Evolutionary conservation across 176 grass and related monocot species (phyloP).

Genomic region (Thinopyrum elongatum): DNA sequence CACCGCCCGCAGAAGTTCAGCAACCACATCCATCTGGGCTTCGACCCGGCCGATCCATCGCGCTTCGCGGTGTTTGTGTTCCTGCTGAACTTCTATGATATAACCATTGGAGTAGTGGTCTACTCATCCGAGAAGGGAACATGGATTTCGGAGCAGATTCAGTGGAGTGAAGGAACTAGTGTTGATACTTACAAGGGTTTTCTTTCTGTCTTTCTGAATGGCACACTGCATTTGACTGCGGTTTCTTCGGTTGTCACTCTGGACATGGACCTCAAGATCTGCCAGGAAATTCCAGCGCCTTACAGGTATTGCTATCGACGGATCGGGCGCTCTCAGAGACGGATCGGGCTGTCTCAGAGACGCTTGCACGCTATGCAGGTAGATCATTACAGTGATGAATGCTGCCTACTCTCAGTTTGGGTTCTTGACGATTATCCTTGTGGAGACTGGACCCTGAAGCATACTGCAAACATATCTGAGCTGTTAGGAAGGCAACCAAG

Average conservation of each 20-base stretch:
- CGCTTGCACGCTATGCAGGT: neutral
- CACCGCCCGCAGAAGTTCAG: neutral
- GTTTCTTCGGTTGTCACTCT: too few species aligned
- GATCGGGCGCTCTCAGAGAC: too few species aligned
- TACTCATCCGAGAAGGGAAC: neutral
- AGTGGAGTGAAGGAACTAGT: too few species aligned
- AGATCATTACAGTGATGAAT: neutral
- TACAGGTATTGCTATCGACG: neutral
- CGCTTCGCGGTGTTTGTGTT: neutral
- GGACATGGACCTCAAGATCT: neutral
- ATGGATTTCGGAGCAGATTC: neutral
- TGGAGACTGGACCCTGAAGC: neutral
- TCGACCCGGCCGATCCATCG: neutral
- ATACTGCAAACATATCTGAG: neutral
- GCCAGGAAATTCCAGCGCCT: neutral
- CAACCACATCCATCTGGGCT: neutral
- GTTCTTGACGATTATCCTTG: neutral
- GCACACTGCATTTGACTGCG: too few species aligned
- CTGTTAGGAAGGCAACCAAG: neutral
- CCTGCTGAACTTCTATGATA: neutral
- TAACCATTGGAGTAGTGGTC: neutral
- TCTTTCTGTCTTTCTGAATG: too few species aligned
- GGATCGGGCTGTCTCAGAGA: neutral
- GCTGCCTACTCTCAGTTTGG: neutral
- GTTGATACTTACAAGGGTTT: too few species aligned